Conservation (phyloP, 108 stramenopile genomes). For the Nitzschia inconspicua region DNA sequence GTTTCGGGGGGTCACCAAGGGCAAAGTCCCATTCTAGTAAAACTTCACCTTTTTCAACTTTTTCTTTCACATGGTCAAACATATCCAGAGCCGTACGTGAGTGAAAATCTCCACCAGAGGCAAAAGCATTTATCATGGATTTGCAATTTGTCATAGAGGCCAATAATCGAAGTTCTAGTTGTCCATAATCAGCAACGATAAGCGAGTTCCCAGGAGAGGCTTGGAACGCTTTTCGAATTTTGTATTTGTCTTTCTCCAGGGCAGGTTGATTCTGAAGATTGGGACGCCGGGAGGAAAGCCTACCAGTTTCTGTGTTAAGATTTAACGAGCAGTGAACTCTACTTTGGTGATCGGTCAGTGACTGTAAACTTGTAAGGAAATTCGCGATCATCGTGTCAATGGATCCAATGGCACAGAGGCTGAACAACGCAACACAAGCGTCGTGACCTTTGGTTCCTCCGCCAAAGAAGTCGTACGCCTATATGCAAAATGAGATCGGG, state of each 20-base stretch:
- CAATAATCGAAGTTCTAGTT: slow-evolving; percentile 94
- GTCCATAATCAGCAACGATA: slow-evolving; percentile 99
- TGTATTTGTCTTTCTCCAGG: slow-evolving; percentile 95
- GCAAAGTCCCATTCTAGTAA: slow-evolving; percentile 97
- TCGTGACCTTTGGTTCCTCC: slow-evolving; percentile 79
- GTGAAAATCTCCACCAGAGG: slow-evolving; percentile 97
- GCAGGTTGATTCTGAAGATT: slow-evolving; percentile 99
- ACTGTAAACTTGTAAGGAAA: slow-evolving; percentile 84
- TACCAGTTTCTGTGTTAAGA: slow-evolving; percentile 98
- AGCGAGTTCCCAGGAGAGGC: slow-evolving; percentile 88
- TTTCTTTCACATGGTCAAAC: slow-evolving; percentile 93
- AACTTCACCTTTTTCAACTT: slow-evolving; percentile 91
- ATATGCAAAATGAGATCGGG: neutral
- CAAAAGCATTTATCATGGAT: slow-evolving; percentile 97
- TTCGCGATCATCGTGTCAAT: slow-evolving; percentile 97
- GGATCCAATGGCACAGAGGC: slow-evolving; percentile 85
- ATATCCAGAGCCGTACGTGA: slow-evolving; percentile 97
- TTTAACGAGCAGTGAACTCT: slow-evolving; percentile 97
- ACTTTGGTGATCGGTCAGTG: slow-evolving; percentile 82
- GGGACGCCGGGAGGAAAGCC: slow-evolving; percentile 92
- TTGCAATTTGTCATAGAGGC: slow-evolving; percentile 95
- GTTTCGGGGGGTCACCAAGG: slow-evolving; percentile 89
- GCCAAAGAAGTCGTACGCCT: slow-evolving; percentile 85
- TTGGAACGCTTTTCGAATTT: slow-evolving; percentile 91
- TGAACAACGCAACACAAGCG: slow-evolving; percentile 90